Evolutionary conservation across 371 early-diverging fungal genomes (phyloP), one percentile per base, ranked within the genome.

Genomic region (Lichtheimia corymbifera): DNA sequence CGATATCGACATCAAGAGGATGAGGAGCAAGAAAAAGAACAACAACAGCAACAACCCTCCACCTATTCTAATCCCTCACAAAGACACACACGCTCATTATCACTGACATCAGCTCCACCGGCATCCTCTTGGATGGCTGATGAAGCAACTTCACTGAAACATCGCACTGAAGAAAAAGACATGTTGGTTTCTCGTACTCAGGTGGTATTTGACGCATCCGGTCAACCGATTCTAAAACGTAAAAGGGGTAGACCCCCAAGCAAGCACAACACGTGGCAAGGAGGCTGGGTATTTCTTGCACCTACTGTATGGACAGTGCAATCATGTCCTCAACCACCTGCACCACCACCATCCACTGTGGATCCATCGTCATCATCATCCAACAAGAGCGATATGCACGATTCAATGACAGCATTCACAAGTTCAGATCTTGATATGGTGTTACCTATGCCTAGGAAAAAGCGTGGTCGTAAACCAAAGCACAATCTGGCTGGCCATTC

Each of bases 381-480:
- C 15, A 41, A 3, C 15, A 56, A 63, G 55, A 22, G 55, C 51
- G n/a, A 50, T 1, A 71, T 67, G 62, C 67, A 64, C 30, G 72
- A 69, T 27, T 58, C 67, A 9, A 71, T 74, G 69, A 71, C 76
- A 14, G 76, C 76, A 2, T 76, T 76, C 15, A 76, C 80, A 12
- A 76, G 72, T 53, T 67, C 73, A 4, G 67, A 57, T 44, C 70
- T 76, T 71, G 74, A 79, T 43, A 66, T 66, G 44, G 68, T 74
- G 0, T 50, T 76, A 25, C 71, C 64, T 24, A 72, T 72, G 68
- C 76, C 80, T 1, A 73, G 65, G 25, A 77, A 77, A 54, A 80
- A 80, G 43, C 64, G 80, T 45, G 80, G 80, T 2, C 55, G 80
- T n/a, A 80, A 80, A 51, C 76, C 80, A 28, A 80, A 80, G 43